Evolutionary conservation across 352 stramenopile species (phyloP).

Genomic region (Pythium biforme): DNA sequence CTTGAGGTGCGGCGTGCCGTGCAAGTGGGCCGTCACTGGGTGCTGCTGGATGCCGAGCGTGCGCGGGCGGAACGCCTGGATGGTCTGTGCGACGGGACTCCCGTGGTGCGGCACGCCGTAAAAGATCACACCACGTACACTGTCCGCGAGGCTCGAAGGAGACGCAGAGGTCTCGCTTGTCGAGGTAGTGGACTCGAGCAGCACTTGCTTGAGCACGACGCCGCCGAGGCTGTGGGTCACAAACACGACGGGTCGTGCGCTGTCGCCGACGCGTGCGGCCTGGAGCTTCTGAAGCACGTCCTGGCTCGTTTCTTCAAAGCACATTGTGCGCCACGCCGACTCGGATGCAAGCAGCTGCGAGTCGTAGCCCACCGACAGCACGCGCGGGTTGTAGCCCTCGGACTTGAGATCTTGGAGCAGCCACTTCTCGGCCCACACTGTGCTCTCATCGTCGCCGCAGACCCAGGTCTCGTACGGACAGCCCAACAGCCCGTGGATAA

Average conservation of each 20-base stretch:
- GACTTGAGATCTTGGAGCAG: slow-evolving; percentile 60
- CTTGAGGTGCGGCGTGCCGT: slow-evolving; percentile 70
- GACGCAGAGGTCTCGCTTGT: not conserved
- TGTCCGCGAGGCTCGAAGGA: slow-evolving; percentile 40
- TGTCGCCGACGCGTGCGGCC: slow-evolving; percentile 55
- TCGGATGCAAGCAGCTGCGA: slow-evolving; percentile 74
- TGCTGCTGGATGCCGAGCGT: slow-evolving; percentile 54
- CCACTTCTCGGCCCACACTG: slow-evolving; percentile 68
- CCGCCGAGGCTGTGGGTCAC: slow-evolving; percentile 86
- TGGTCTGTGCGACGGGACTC: slow-evolving; percentile 66
- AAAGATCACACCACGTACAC: slow-evolving; percentile 73
- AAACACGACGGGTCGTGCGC: slow-evolving; percentile 71
- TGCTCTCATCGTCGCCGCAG: slow-evolving; percentile 55
- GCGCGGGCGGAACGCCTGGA: slow-evolving; percentile 54
- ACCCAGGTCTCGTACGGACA: slow-evolving; percentile 83
- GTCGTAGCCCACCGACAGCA: slow-evolving; percentile 83
- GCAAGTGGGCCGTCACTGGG: slow-evolving; percentile 69
- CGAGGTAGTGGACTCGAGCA: slow-evolving; percentile 41
- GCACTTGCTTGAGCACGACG: slow-evolving; percentile 78
- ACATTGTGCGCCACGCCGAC: slow-evolving; percentile 71
- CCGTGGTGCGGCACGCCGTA: slow-evolving; percentile 79
- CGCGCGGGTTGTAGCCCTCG: slow-evolving; percentile 54
- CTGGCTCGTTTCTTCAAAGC: slow-evolving; percentile 64
- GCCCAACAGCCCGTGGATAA: slow-evolving; percentile 78
- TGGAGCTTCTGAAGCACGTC: slow-evolving; percentile 64